phyloP scores from a whole-genome alignment of 345 rosid species.

The Gossypium thurberi region DNA sequence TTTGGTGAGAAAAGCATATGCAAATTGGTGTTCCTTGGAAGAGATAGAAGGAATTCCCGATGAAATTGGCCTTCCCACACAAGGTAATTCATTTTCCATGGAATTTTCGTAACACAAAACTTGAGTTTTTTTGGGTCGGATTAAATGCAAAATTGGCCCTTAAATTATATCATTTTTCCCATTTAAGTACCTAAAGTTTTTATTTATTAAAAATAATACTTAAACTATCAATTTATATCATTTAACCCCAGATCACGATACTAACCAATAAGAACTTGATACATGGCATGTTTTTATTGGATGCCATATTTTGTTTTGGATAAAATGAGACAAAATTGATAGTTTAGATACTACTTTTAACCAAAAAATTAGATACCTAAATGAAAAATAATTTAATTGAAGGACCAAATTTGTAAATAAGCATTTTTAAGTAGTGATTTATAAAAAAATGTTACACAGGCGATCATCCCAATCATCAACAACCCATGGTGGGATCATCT shows the following conservation, averaged over 20 bases:
- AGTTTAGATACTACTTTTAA: too few species aligned
- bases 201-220: too few species aligned
- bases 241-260: too few species aligned
- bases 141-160: too few species aligned
- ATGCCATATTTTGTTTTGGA: background rate
- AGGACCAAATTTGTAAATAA: background rate
- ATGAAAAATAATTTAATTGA: too few species aligned
- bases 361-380: too few species aligned
- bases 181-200: too few species aligned
- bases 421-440: background rate
- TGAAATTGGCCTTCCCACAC: constrained; percentile 46
- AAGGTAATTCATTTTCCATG: constrained; percentile 29
- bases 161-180: too few species aligned
- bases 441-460: constrained; percentile 19
- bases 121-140: background rate
- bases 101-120: too few species aligned
- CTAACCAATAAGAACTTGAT: too few species aligned
- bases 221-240: too few species aligned
- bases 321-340: too few species aligned
- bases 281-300: background rate
- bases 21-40: constrained; percentile 44
- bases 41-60: constrained; percentile 35
- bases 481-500: constrained; percentile 20
- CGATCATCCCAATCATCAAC: constrained; percentile 28
- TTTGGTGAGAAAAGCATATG: constrained; percentile 54